Evolutionary conservation across 805 yeast species (phyloP), one percentile per base, ranked within the genome.

Genomic region (Lipomyces yamanashiensis): DNA sequence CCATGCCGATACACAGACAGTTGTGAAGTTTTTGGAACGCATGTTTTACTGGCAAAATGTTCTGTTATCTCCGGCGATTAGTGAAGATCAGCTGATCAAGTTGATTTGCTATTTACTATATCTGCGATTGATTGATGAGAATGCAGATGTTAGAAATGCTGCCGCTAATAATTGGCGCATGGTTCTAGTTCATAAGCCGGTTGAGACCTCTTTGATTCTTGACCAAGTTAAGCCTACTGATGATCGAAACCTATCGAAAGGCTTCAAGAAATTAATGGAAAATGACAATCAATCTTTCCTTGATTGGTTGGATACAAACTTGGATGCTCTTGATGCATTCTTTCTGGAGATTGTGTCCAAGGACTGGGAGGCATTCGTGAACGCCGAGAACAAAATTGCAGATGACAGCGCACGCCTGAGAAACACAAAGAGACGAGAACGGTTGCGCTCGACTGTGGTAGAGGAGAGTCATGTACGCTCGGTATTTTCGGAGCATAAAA

Each of bases 1-100:
- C 12, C 54, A 64, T 13, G 61, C 68, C 3, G 63, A 64, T 15
- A 36, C 63, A 13, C 41, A 49, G 13, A 36, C 41, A 7, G 63
- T 62, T n/a, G 59, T 50, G 9, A 54, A 63, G 10, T 66, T 69
- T 37, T 57, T 69, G 9, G 61, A 63, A 15, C 48, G 63, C 6
- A 52, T 66, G 68, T 44, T 68, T 15, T 59, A 62, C 36, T 68
- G 70, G 70, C 71, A 69, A 33, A 58, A 69, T 53, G 64, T 69
- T 4, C 52, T 69, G 10, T 48, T 67, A 13, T 64, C 70, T 13
- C 70, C 70, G 5, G 62, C 67, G 7, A 33, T 56, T 23, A 55
- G 41, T 13, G 69, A 67, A 21, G 70, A 62, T 34, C 40, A 62
- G 17, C 40, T 67, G 21, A 62, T 67, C 41, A 61, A 62, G 37